Conservation (phyloP, 1,284 basidiomycete genomes). For the Violaceomyces palustris region DNA sequence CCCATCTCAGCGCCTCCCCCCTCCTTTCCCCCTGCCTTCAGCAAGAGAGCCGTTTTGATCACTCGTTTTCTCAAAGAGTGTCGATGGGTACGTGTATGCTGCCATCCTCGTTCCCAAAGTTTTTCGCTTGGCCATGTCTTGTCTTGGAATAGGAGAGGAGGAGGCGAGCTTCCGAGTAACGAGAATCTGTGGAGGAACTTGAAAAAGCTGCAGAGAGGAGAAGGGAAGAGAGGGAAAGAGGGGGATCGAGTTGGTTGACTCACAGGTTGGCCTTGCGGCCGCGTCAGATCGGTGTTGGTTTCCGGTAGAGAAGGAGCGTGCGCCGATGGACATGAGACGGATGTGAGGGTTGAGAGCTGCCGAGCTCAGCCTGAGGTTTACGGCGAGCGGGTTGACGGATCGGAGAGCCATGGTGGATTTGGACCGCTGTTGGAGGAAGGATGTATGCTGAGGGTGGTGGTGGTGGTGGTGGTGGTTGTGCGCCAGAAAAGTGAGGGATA, state of each 20-base stretch:
- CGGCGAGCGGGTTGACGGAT: constrained; percentile 4
- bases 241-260: not conserved
- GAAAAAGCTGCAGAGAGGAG: no score
- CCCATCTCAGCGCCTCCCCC: no score
- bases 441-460: not conserved
- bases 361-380: constrained; percentile 32
- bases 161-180: no score
- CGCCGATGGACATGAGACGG: constrained; percentile 33
- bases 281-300: constrained; percentile 2
- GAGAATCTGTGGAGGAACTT: no score
- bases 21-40: no score
- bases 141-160: no score
- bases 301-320: constrained; percentile 32
- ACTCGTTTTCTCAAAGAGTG: no score
- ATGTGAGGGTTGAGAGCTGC: constrained; percentile 34
- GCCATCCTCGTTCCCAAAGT: no score
- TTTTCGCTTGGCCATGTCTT: no score
- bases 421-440: not conserved
- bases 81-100: no score
- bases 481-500: constrained; percentile 10
- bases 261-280: constrained; percentile 6
- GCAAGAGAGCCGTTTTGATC: no score
- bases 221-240: not conserved
- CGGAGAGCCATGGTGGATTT: not conserved
- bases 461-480: constrained; percentile 2